Conservation (phyloP, 75 land plant species). For the Cupressus sempervirens region DNA sequence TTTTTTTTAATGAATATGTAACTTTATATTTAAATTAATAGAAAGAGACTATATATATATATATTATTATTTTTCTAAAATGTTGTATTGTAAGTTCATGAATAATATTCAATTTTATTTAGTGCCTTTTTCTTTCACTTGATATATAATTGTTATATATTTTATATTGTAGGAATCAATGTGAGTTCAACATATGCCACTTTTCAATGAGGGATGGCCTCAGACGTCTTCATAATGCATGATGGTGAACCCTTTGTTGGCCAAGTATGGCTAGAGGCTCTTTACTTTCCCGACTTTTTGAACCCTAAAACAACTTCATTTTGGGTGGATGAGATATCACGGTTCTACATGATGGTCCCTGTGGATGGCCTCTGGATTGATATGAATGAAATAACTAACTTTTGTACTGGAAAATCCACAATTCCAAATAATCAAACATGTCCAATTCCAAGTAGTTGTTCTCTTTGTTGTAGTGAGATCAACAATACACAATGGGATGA, state of each 20-base stretch:
- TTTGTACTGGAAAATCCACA: conserved; percentile 63
- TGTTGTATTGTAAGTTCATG: too few species aligned
- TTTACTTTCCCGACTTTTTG: conserved; percentile 66
- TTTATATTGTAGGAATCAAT: too few species aligned
- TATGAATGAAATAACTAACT: conserved; percentile 90
- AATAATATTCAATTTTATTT: too few species aligned
- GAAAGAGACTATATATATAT: too few species aligned
- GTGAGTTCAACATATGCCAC: too few species aligned
- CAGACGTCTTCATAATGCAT: conserved; percentile 75
- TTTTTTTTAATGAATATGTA: too few species aligned
- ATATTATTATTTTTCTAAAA: too few species aligned
- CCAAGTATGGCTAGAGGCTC: conserved; percentile 46
- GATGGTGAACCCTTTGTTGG: conserved; percentile 57
- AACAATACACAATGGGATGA: conserved; percentile 26
- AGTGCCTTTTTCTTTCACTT: too few species aligned
- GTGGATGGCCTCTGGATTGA: conserved; percentile 93
- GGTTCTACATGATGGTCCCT: conserved; percentile 46
- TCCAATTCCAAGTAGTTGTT: conserved; percentile 16
- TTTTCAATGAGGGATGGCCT: conserved; percentile 29
- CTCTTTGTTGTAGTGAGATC: conserved; percentile 14
- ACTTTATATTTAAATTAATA: too few species aligned
- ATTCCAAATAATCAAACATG: conserved; percentile 24
- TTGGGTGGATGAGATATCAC: conserved; percentile 68
- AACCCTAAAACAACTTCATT: conserved; percentile 50
- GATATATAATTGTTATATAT: too few species aligned